These are phyloP conservation scores for Tuber melanosporum DNA, from an alignment of 495 filamentous ascomycete genomes.

Conservation along the genomic window DNA sequence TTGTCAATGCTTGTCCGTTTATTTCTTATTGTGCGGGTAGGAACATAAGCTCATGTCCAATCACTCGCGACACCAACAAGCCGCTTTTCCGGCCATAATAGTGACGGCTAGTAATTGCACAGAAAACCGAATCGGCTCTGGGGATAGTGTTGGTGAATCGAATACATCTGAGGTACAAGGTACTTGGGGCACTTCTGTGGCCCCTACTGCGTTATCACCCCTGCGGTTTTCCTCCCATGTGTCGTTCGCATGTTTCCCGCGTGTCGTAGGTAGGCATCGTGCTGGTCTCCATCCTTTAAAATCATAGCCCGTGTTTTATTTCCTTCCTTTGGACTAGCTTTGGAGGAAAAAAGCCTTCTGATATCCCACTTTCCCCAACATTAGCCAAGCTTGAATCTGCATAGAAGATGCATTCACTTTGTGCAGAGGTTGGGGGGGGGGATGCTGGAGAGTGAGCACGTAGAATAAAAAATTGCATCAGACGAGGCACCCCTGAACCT, in stretches of 20 bases:
- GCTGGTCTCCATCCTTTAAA: not conserved
- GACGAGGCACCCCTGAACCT: not conserved
- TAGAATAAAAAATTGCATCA: not conserved
- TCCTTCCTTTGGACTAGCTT: not conserved
- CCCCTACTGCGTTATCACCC: not conserved
- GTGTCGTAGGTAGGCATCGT: not conserved
- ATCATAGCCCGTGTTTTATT: not conserved
- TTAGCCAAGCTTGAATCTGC: not conserved
- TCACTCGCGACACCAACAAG: conserved; percentile 4
- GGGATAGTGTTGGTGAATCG: not conserved
- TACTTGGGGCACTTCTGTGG: not conserved
- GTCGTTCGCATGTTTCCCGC: not conserved
- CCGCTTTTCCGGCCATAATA: not conserved
- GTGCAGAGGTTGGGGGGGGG: not conserved
- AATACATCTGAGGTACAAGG: conserved; percentile 2
- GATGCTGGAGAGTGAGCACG: not conserved
- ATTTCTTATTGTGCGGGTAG: not conserved
- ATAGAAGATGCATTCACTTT: not conserved
- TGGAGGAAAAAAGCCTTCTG: not conserved
- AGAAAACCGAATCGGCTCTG: not conserved
- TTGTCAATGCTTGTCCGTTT: not conserved
- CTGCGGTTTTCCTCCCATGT: not conserved
- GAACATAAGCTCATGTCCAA: not conserved
- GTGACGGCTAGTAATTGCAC: not conserved
- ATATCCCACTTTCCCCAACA: not conserved